Evolutionary conservation across 257 asterid species (phyloP), one percentile per base, ranked within the genome.

Genomic region (Solanum habrochaites): DNA sequence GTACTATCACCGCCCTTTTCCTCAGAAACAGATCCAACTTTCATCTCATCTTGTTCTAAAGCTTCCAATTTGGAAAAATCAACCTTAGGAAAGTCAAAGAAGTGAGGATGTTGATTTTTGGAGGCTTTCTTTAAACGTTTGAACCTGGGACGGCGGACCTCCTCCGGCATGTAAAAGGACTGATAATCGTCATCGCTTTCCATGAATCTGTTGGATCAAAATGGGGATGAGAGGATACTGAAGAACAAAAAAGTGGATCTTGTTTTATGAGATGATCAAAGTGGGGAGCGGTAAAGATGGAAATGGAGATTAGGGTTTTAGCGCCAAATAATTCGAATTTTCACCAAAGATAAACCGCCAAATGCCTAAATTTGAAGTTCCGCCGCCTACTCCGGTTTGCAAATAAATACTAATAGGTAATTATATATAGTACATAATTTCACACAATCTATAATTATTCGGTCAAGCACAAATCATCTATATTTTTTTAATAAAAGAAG

Each of bases 141-240:
- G 85, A 97, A 94, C 86, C 93, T 92, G 83, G 90, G 97, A 21
- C 39, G 60, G 40, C 87, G 92, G 87, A 87, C 80, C 42, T 87
- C 90, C 58, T 82, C 86, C 14, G 85, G 89, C 11, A 89, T 92
- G 20, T 93, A 88, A 29, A 90, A 86, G 1, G 94, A 87, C 91
- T 85, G 91, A 82, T 81, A 92, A 77, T 93, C 97, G 85, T 95
- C 99, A 75, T 94, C 95, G 90, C 93, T 94, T n/a, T 94, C 97
- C 99, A 96, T 96, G 81, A 86, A 56, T 18, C 11, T 49, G 58
- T 56, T 12, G 45, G 37, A 71, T 32, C 87, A 66, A 45, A n/a
- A n/a, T 70, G 52, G 70, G 70, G 45, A 69, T 11, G 35, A 47
- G 83, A 66, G 87, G 27, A 32, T 20, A 85, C 27, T 58, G 35